Evolutionary conservation across 1,284 basidiomycete species (phyloP), one percentile per base, ranked within the genome.

Genomic region (Ustilago cynodontis): DNA sequence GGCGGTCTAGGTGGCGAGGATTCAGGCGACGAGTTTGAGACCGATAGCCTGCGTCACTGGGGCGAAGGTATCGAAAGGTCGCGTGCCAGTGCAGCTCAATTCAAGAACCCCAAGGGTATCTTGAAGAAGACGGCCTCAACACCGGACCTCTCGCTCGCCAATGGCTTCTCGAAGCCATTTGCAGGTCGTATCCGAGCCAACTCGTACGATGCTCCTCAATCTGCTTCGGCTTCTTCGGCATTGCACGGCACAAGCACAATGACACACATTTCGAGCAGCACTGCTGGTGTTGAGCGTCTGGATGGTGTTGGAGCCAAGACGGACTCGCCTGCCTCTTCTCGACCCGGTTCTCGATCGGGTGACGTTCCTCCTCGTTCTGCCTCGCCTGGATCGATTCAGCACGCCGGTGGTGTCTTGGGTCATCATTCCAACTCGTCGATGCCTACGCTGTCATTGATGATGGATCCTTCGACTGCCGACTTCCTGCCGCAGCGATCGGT

Each of bases 361-460:
- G 75, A 77, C 3, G 31, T 54, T 13, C 67, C 71, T 47, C 43
- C 67, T 5, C 62, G 66, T 26, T 73, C 72, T 2, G 71, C 66
- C 8, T 77, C 79, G 51, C 68, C 76, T 1, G 59, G 64, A n/a
- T 54, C 63, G 37, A 71, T 73, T 28, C 65, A 67, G 60, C 74
- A 71, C 20, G 64, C 65, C 13, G 67, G 67, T n/a, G 62, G 64
- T 31, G 69, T 73, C 37, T 43, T 82, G 63, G 82, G 82, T 13
- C 82, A 83, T 65, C 82, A 83, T 56, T 69, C 81, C 37, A 83
- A 83, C 60, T 95, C 87, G 18, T 82, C 81, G 43, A 93, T 92
- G 33, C 97, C 95, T 18, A 94, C 94, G 2, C 94, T 95, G 0
- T 91, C 92, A 14, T 87, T 98, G 58, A 92, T 93, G 76, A 80